Evolutionary conservation across 2,329 filamentous ascomycete species (phyloP), one percentile per base, ranked within the genome.

Genomic region (Pestalotiopsis sp.): DNA sequence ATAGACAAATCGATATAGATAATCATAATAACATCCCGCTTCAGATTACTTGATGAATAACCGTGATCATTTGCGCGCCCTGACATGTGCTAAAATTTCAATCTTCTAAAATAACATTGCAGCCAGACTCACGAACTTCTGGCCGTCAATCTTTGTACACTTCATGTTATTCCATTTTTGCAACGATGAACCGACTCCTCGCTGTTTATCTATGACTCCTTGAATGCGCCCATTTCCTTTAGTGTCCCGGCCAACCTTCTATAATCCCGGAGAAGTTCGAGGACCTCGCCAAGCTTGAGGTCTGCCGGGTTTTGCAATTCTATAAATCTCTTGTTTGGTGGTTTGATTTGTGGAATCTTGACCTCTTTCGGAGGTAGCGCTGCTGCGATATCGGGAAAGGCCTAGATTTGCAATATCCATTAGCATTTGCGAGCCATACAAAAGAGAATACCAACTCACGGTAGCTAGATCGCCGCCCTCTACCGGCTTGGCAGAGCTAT

Each of bases 211-310:
- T 80, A 80, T 20, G 70, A 73, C 68, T 82, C 82, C 70, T 86
- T 85, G 75, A 92, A 89, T 11, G 88, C 89, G 23, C 85, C 89
- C 76, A 88, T 80, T 63, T 90, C 88, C 73, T 88, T 89, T 68
- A 95, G 78, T 9, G 87, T 88, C 36, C 84, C 84, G 0, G 92
- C 92, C 61, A 95, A 80, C 66, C 93, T 84, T 74, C 92, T 88
- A 75, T 95, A 95, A 78, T 95, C 93, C 67, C 88, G 85, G 25
- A 95, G 80, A 63, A 95, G 81, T 68, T 92, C 88, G 27, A 91
- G 80, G 20, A 95, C 90, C 74, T 95, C 93, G n/a, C 89, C 88
- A 31, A 95, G 82, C 67, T 86, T 90, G 36, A 95, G 82, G 61
- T 95, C 92, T 0, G 87, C 87, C 0, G 91, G 90, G 76, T 90